Percentiles rank a stretch among this genome's conserved stretches.
These are phyloP conservation scores for Leccinellum albellum DNA, from an alignment of 768 basidiomycete species.

Conservation along the genomic window DNA sequence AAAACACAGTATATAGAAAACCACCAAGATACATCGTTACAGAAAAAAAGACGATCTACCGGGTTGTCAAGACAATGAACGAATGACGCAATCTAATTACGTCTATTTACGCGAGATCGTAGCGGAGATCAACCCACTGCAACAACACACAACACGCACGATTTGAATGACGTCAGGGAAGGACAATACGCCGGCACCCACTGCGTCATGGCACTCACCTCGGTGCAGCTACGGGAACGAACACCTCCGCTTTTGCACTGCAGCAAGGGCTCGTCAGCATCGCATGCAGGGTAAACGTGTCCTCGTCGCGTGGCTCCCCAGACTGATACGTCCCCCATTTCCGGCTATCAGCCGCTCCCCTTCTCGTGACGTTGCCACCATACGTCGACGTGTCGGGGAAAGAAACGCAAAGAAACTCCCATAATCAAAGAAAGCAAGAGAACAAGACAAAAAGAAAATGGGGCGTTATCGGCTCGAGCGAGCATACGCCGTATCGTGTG, in stretches of 20 bases:
- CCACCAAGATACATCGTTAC: neutral
- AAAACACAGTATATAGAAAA: neutral
- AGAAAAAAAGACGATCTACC: slow-evolving; percentile 1
- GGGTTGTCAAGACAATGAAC: slow-evolving; percentile 33
- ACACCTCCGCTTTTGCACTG: slow-evolving; percentile 81
- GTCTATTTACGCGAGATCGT: slow-evolving; percentile 47
- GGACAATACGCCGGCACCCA: slow-evolving; percentile 4
- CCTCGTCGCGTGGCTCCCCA: slow-evolving; percentile 15
- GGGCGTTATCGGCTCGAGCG: neutral
- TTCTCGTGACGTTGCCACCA: neutral
- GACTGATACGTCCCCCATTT: slow-evolving; percentile 10
- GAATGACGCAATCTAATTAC: slow-evolving; percentile 29
- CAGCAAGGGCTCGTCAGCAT: slow-evolving; percentile 17
- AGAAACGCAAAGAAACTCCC: neutral
- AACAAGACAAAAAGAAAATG: neutral
- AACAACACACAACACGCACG: slow-evolving; percentile 11
- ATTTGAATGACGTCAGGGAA: slow-evolving; percentile 25
- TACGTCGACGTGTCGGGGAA: neutral
- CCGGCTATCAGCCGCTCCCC: slow-evolving; percentile 10
- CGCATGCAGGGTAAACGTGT: slow-evolving; percentile 10
- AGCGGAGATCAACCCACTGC: slow-evolving; percentile 59
- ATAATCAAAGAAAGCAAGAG: neutral
- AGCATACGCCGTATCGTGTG: slow-evolving; percentile 11
- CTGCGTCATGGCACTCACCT: slow-evolving; percentile 51
- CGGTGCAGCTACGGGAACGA: slow-evolving; percentile 80